phyloP scores from a whole-genome alignment of 805 yeast species.

The Komagataella ulmi region DNA sequence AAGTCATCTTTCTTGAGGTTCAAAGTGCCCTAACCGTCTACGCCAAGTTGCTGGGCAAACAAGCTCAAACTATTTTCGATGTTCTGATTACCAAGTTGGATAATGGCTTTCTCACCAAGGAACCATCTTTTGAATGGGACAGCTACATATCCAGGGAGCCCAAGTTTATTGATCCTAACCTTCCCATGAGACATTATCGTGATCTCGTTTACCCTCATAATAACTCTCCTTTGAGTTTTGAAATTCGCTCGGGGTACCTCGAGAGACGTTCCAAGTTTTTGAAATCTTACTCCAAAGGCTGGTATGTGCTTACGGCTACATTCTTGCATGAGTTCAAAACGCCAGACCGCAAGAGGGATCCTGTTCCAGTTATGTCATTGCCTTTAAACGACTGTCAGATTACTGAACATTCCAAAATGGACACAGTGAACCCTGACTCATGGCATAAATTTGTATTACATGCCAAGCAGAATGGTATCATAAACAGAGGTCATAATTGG shows the following conservation, averaged over 20 bases:
- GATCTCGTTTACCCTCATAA: slow-evolving; percentile 58
- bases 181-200: slow-evolving; percentile 46
- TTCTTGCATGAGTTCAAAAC: slow-evolving; percentile 86
- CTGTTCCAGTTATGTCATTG: slow-evolving; percentile 72
- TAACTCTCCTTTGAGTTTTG: slow-evolving; percentile 53
- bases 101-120: slow-evolving; percentile 59
- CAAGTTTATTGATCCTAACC: slow-evolving; percentile 50
- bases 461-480: slow-evolving; percentile 61
- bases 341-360: slow-evolving; percentile 68
- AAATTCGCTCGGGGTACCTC: slow-evolving; percentile 64
- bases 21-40: slow-evolving; percentile 70
- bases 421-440: slow-evolving; percentile 37
- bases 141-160: slow-evolving; percentile 62
- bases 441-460: slow-evolving; percentile 68
- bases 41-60: slow-evolving; percentile 58
- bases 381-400: slow-evolving; percentile 69
- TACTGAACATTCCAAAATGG: slow-evolving; percentile 70
- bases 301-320: slow-evolving; percentile 82
- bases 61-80: slow-evolving; percentile 59
- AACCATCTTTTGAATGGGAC: slow-evolving; percentile 81
- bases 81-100: slow-evolving; percentile 53
- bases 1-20: slow-evolving; percentile 75
- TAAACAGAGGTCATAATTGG: slow-evolving; percentile 81
- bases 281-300: slow-evolving; percentile 83
- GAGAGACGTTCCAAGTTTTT: slow-evolving; percentile 87